phyloP scores from a whole-genome alignment of 768 basidiomycete genomes.

The Lentinus tigrinus region DNA sequence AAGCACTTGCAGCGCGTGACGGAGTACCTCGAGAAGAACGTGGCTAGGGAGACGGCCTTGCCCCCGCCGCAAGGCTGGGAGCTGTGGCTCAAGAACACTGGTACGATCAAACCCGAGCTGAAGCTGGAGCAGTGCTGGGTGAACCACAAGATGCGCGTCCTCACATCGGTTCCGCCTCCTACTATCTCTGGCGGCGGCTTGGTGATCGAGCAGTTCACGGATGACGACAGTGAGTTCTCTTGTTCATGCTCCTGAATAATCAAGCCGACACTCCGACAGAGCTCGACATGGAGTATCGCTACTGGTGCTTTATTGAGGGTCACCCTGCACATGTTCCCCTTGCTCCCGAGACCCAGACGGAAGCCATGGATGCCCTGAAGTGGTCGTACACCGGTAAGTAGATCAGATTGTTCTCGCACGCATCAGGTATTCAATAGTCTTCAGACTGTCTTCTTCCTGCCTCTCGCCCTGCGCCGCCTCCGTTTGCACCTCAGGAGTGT shows the following conservation, averaged over 20 bases:
- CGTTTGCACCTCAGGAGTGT: conserved; percentile 77
- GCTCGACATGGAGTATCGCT: conserved; percentile 73
- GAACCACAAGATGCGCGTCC: conserved; percentile 57
- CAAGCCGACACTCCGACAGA: conserved; percentile 37
- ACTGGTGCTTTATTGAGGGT: conserved; percentile 78
- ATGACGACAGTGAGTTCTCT: conserved; percentile 43
- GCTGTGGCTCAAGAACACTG: conserved; percentile 58
- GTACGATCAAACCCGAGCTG: conserved; percentile 32
- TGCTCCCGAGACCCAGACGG: conserved; percentile 52
- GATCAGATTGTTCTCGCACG: neutral
- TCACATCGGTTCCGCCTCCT: conserved; percentile 46
- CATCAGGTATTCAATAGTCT: neutral
- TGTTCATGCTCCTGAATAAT: neutral
- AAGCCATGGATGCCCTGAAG: conserved; percentile 73
- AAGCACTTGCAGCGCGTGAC: conserved; percentile 49
- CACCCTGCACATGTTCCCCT: conserved; percentile 73
- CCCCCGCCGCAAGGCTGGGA: conserved; percentile 47
- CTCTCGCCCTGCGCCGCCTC: conserved; percentile 53
- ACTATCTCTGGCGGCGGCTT: conserved; percentile 22
- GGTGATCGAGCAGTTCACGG: conserved; percentile 20
- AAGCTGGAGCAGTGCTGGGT: conserved; percentile 57
- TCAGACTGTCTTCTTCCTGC: conserved; percentile 70
- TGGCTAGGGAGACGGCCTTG: conserved; percentile 29
- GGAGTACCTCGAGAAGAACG: conserved; percentile 40
- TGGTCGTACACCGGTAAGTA: conserved; percentile 75